phyloP scores from a whole-genome alignment of 495 filamentous ascomycete genomes.

The Annulohypoxylon maeteangense region DNA sequence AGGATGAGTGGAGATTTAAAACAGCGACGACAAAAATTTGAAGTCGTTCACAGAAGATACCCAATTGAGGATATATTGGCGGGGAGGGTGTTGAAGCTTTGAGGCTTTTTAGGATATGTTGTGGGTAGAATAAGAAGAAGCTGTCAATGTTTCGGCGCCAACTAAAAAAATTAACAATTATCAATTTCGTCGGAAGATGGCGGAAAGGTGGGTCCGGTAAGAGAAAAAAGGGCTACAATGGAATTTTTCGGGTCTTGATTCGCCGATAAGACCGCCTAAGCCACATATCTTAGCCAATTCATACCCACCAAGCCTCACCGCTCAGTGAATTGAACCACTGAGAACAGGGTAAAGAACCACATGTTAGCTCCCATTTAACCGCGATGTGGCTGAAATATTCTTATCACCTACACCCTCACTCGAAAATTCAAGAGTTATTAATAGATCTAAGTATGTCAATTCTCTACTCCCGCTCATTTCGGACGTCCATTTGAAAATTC shows the following conservation, averaged over 20 bases:
- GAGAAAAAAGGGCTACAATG: slow-evolving; percentile 24
- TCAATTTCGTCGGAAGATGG: slow-evolving; percentile 34
- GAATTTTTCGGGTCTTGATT: slow-evolving; percentile 39
- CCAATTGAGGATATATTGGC: slow-evolving; percentile 19
- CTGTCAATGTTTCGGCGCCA: slow-evolving; percentile 41
- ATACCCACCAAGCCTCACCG: slow-evolving; percentile 25
- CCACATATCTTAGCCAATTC: slow-evolving; percentile 18
- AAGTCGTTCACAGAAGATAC: slow-evolving; percentile 37
- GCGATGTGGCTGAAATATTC: slow-evolving; percentile 26
- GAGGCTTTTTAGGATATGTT: slow-evolving; percentile 41
- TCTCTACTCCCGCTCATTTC: not conserved
- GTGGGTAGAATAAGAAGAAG: slow-evolving; percentile 29
- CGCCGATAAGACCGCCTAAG: slow-evolving; percentile 35
- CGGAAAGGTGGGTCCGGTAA: slow-evolving; percentile 29
- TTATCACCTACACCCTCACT: slow-evolving; percentile 9
- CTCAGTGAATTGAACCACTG: slow-evolving; percentile 30
- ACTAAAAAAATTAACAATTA: slow-evolving; percentile 40
- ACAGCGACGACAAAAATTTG: slow-evolving; percentile 34
- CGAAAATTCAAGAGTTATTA: not conserved
- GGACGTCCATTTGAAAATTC: not conserved
- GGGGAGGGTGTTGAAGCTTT: slow-evolving; percentile 19
- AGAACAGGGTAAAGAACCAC: slow-evolving; percentile 25
- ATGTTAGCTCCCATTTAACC: slow-evolving; percentile 40
- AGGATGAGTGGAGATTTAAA: slow-evolving; percentile 50
- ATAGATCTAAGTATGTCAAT: slow-evolving; percentile 2